Conservation (phyloP, 176 grass and related monocot genomes). For the Metroxylon sagu region DNA sequence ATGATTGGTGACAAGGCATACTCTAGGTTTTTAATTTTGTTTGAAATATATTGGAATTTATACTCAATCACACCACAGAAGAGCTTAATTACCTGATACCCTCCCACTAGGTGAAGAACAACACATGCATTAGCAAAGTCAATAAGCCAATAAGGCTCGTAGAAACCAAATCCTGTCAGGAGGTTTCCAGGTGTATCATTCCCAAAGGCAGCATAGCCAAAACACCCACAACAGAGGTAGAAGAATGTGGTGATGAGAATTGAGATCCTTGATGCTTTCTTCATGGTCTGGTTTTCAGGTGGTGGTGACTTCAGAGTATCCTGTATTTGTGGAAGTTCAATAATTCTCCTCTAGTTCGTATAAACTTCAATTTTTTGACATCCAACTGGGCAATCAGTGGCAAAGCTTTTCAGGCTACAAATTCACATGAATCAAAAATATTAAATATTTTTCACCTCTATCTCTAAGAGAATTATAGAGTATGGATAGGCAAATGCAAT, state of each 20-base stretch:
- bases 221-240: conserved; percentile 66
- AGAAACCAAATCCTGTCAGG: conserved; percentile 83
- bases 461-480: conserved; percentile 68
- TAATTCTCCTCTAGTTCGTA: no score
- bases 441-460: conserved; percentile 30
- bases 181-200: conserved; percentile 71
- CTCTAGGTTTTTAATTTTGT: no score
- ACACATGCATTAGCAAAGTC: conserved; percentile 58
- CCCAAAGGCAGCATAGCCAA: conserved; percentile 87
- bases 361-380: no score
- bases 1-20: no score
- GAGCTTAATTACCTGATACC: conserved; percentile 52
- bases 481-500: conserved; percentile 83
- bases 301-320: conserved; percentile 66
- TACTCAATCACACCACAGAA: not conserved
- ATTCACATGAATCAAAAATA: not conserved
- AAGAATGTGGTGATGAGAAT: conserved; percentile 59
- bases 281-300: conserved; percentile 73
- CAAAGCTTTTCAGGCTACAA: no score
- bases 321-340: conserved; percentile 15
- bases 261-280: conserved; percentile 38
- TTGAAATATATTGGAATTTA: no score
- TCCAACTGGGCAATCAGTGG: no score
- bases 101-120: conserved; percentile 63
- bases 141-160: conserved; percentile 86